Conservation (phyloP, 306 rosid species). For the Malus fusca region DNA sequence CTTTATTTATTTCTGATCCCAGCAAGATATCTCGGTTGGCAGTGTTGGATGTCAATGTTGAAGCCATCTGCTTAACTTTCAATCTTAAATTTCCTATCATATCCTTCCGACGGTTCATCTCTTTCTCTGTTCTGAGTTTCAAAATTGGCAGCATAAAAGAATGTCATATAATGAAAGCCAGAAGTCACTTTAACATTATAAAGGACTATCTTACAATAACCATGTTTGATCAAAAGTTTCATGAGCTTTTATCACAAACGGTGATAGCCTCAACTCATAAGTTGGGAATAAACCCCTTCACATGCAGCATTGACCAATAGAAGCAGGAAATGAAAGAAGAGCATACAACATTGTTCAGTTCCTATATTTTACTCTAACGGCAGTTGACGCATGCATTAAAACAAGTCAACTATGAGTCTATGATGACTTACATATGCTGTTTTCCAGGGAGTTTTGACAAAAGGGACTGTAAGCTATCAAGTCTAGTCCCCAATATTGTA, state of each 20-base stretch:
- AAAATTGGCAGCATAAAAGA: slow-evolving; percentile 14
- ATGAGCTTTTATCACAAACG: neutral
- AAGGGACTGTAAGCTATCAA: slow-evolving; percentile 85
- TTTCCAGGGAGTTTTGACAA: slow-evolving; percentile 76
- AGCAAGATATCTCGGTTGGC: slow-evolving; percentile 89
- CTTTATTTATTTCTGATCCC: slow-evolving; percentile 80
- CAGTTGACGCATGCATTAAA: neutral
- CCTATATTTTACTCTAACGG: neutral
- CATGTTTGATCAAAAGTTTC: neutral
- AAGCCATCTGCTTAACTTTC: slow-evolving; percentile 87
- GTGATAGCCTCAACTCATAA: neutral
- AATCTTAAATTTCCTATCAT: slow-evolving; percentile 64
- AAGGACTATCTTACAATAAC: neutral
- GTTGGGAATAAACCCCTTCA: neutral
- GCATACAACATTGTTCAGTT: neutral
- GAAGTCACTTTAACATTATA: neutral
- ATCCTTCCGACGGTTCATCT: slow-evolving; percentile 95
- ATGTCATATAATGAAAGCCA: slow-evolving; percentile 8
- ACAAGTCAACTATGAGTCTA: neutral
- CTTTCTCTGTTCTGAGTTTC: slow-evolving; percentile 72
- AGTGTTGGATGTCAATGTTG: slow-evolving; percentile 70
- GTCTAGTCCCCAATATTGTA: slow-evolving; percentile 90
- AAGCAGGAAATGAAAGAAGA: neutral
- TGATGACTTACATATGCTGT: slow-evolving; percentile 64
- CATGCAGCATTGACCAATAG: neutral